Conservation (phyloP, 169 alveolate species). For the Theileria sp. region DNA sequence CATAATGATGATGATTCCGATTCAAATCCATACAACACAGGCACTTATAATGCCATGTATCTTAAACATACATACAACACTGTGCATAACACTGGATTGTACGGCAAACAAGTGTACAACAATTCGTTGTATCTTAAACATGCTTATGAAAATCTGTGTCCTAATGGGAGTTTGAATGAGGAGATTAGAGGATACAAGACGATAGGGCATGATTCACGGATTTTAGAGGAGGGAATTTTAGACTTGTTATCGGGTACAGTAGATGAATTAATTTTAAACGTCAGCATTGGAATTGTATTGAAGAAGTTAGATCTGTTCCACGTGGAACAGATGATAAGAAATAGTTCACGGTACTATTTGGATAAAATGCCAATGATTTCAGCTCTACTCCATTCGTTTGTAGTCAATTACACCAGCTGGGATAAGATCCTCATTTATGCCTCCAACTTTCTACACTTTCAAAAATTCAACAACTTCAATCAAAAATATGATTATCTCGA, state of each 20-base stretch:
- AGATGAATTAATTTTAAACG: conserved; percentile 4
- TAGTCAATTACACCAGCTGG: conserved; percentile 6
- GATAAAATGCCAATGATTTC: conserved; percentile 17
- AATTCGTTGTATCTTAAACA: no score
- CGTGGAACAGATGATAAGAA: conserved; percentile 19
- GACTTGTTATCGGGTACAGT: background rate
- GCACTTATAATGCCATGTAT: background rate
- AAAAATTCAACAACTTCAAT: conserved; percentile 9
- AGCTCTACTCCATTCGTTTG: conserved; percentile 1
- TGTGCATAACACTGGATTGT: background rate
- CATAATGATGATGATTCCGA: background rate
- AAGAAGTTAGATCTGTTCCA: conserved; percentile 9
- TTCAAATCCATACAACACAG: background rate
- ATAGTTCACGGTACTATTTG: background rate
- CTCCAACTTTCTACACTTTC: conserved; percentile 18
- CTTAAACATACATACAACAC: background rate
- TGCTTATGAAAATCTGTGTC: no score
- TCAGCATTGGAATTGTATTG: conserved; percentile 18
- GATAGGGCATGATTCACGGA: background rate
- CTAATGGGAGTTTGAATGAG: background rate
- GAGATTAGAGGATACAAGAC: background rate
- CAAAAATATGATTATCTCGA: conserved; percentile 14
- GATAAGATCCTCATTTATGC: conserved; percentile 17
- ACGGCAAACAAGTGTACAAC: no score
- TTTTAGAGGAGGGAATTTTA: background rate